Evolutionary conservation across 139 green algal species (phyloP).

Genomic region (Chlorella sp.): DNA sequence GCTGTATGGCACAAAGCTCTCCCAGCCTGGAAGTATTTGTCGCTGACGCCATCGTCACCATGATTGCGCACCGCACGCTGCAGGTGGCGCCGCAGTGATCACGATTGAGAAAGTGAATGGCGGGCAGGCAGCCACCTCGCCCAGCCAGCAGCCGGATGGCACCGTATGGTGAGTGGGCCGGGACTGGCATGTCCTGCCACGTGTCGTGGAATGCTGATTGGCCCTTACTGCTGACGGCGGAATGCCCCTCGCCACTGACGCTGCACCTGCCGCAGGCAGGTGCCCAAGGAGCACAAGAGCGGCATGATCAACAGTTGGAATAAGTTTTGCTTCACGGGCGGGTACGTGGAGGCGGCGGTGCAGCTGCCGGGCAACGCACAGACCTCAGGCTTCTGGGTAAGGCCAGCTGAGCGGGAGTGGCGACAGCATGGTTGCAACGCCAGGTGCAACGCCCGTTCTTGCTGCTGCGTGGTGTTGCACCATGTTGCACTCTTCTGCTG

Average conservation of each 20-base stretch:
- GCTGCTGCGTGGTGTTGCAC: too few species aligned
- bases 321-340: conserved; percentile 70
- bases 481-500: not conserved
- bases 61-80: not conserved
- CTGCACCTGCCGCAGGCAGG: too few species aligned
- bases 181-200: too few species aligned
- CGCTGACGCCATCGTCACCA: too few species aligned
- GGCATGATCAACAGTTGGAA: conserved; percentile 65
- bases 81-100: conserved; percentile 28
- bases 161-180: not conserved
- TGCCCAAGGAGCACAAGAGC: conserved; percentile 38
- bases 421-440: too few species aligned
- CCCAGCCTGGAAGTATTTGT: too few species aligned
- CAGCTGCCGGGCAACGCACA: conserved; percentile 55
- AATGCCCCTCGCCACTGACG: too few species aligned
- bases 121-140: not conserved
- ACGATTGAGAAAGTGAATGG: conserved; percentile 32
- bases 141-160: conserved; percentile 34
- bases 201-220: too few species aligned
- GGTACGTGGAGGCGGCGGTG: conserved; percentile 58
- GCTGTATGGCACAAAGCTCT: too few species aligned
- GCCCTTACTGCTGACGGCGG: too few species aligned
- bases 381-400: conserved; percentile 57
- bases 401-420: too few species aligned
- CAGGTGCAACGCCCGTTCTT: too few species aligned